These are phyloP conservation scores for Penicillium hordei DNA, from an alignment of 2,329 filamentous ascomycete species.

Conservation along the genomic window DNA sequence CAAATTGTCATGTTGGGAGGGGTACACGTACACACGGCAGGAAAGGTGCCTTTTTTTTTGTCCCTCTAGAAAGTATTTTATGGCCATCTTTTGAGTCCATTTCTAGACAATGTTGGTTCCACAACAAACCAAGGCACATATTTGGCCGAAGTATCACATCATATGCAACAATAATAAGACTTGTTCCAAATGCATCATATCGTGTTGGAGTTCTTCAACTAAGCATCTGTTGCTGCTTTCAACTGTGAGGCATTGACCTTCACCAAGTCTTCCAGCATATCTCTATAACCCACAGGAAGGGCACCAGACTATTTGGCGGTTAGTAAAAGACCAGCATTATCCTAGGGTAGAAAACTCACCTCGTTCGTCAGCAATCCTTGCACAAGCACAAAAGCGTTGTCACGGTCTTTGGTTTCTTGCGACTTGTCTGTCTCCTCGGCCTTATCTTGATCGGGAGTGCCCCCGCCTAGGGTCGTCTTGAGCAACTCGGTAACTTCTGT, in stretches of 20 bases:
- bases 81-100: neutral
- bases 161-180: neutral
- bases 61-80: neutral
- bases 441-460: constrained; percentile 16
- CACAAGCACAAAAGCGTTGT: constrained; percentile 43
- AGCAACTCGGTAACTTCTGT: constrained; percentile 37
- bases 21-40: neutral
- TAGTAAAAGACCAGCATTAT: constrained; percentile 20
- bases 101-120: neutral
- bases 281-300: constrained; percentile 29
- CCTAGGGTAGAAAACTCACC: constrained; percentile 30
- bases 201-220: neutral
- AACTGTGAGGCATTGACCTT: constrained; percentile 26
- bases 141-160: neutral
- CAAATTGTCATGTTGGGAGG: neutral
- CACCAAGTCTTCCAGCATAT: constrained; percentile 32
- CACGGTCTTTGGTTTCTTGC: constrained; percentile 40
- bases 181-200: neutral
- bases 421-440: constrained; percentile 21
- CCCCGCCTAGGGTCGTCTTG: constrained; percentile 30
- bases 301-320: constrained; percentile 27
- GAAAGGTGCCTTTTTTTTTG: neutral
- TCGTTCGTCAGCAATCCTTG: constrained; percentile 41
- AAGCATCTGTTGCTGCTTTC: constrained; percentile 9
- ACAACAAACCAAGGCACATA: neutral